phyloP scores from a whole-genome alignment of 2,329 filamentous ascomycete species.

The Dactylellina drechsleri region DNA sequence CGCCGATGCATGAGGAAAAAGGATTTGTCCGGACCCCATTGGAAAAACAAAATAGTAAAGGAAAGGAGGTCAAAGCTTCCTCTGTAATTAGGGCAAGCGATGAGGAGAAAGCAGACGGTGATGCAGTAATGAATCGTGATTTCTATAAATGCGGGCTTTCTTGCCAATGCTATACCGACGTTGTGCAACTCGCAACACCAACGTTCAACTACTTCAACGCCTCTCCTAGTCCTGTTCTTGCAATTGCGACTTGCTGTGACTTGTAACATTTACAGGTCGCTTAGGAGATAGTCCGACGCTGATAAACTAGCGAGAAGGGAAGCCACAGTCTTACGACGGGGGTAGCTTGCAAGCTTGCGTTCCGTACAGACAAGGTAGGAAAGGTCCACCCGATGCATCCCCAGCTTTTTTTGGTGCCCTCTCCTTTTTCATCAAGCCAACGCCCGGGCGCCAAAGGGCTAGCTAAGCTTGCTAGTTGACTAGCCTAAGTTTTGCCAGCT shows the following conservation, averaged over 20 bases:
- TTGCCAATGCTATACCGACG: too few species aligned
- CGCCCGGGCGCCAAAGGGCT: constrained; percentile 16
- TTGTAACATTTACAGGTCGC: constrained; percentile 25
- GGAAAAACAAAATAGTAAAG: constrained; percentile 13
- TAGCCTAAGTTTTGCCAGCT: constrained; percentile 3
- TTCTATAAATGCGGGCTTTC: constrained; percentile 32
- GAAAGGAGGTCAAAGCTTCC: constrained; percentile 44
- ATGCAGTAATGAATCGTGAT: constrained; percentile 3
- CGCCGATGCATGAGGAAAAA: constrained; percentile 24
- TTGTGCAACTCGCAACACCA: too few species aligned
- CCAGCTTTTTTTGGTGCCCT: constrained; percentile 26
- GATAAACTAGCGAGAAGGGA: constrained; percentile 52
- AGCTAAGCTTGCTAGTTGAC: constrained; percentile 14
- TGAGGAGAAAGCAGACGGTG: constrained; percentile 7
- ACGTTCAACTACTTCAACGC: constrained; percentile 15
- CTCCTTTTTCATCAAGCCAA: neutral
- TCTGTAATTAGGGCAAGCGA: neutral
- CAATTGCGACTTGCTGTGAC: constrained; percentile 5
- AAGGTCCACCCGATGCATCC: constrained; percentile 40
- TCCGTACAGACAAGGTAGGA: constrained; percentile 47
- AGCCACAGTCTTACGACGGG: constrained; percentile 36
- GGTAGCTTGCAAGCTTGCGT: constrained; percentile 11
- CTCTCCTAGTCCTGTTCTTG: neutral
- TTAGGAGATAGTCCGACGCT: constrained; percentile 27
- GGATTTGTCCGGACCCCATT: constrained; percentile 18